These are phyloP conservation scores for Boletus subparvulus DNA, from an alignment of 768 basidiomycete genomes.

Conservation along the genomic window DNA sequence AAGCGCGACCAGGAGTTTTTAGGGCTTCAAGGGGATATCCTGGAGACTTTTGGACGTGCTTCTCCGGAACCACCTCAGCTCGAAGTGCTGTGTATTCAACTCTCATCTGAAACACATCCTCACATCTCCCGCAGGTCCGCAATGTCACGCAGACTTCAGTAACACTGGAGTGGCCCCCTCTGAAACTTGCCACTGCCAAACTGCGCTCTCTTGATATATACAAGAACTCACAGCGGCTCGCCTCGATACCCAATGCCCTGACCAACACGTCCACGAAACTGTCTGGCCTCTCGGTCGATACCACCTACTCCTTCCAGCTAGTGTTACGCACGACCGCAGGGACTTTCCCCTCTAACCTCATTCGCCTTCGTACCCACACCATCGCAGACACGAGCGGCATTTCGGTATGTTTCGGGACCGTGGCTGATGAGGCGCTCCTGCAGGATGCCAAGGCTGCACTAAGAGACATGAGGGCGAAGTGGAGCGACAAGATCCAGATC, in stretches of 20 bases:
- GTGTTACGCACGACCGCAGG: conserved; percentile 92
- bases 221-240: conserved; percentile 85
- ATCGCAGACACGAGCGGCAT: conserved; percentile 96
- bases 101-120: background rate
- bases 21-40: conserved; percentile 78
- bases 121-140: conserved; percentile 56
- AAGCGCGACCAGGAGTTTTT: conserved; percentile 81
- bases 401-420: conserved; percentile 90
- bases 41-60: conserved; percentile 65
- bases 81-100: conserved; percentile 46
- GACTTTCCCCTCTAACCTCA: conserved; percentile 79
- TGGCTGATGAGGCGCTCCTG: conserved; percentile 72
- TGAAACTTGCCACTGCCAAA: conserved; percentile 83
- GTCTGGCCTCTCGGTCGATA: conserved; percentile 75
- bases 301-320: conserved; percentile 93
- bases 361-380: conserved; percentile 86
- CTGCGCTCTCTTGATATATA: conserved; percentile 90
- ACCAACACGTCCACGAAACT: conserved; percentile 88
- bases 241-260: conserved; percentile 77
- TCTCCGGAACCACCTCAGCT: conserved; percentile 75
- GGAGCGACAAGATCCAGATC: conserved; percentile 92
- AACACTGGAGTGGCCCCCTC: conserved; percentile 90
- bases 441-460: conserved; percentile 82
- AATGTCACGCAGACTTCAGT: conserved; percentile 97
- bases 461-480: conserved; percentile 82